Evolutionary conservation across 129 eudicot species (phyloP).

Genomic region (Lactuca sativa): DNA sequence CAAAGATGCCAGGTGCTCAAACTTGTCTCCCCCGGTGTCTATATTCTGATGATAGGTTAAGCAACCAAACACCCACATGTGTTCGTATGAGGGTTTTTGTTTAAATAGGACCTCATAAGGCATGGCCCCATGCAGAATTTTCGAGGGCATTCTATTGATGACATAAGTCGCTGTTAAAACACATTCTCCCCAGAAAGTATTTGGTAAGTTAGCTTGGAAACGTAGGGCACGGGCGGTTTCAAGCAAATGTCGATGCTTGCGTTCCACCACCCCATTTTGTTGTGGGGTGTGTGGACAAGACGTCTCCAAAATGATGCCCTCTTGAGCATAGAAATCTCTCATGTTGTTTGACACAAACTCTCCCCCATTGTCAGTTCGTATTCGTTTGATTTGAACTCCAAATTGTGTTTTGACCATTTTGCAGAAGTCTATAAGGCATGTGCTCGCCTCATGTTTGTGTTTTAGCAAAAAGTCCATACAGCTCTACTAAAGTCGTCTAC

Average conservation of each 20-base stretch:
- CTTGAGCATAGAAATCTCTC: neutral
- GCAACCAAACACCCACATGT: neutral
- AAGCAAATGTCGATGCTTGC: neutral
- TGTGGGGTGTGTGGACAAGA: neutral
- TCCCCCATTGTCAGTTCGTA: neutral
- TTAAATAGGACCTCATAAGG: neutral
- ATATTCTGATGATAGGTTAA: too few species aligned
- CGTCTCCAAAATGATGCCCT: neutral
- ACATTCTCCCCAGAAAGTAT: neutral
- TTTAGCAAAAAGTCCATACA: neutral
- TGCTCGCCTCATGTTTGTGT: neutral
- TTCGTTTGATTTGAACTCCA: neutral
- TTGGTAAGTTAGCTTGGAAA: neutral
- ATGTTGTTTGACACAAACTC: neutral
- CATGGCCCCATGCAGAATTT: too few species aligned
- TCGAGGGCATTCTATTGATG: neutral
- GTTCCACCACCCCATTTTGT: neutral
- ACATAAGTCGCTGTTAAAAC: neutral
- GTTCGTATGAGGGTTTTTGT: neutral
- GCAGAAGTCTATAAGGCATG: neutral
- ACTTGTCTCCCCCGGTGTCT: neutral
- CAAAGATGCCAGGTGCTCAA: neutral
- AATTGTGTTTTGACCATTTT: neutral
- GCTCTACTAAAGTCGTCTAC: neutral
- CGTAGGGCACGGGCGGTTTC: neutral